These are phyloP conservation scores for Phytophthora colocasiae DNA, from an alignment of 352 stramenopile species.

Conservation along the genomic window DNA sequence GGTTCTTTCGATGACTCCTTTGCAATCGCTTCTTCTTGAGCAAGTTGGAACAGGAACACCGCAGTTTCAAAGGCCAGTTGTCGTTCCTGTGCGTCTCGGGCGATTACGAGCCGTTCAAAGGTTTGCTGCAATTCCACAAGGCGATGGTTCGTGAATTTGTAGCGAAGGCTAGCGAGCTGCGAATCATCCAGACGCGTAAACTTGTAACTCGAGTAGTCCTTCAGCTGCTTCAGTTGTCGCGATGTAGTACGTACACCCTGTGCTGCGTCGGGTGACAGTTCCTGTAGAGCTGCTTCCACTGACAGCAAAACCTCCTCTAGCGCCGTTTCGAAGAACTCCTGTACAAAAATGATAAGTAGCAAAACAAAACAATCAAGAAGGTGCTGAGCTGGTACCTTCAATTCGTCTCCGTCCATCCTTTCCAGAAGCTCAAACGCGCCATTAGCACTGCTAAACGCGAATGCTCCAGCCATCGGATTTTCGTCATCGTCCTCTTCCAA, in stretches of 20 bases:
- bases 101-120: constrained; percentile 73
- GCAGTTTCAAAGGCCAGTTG: constrained; percentile 63
- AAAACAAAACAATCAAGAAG: background rate
- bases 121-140: constrained; percentile 71
- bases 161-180: constrained; percentile 43
- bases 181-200: constrained; percentile 63
- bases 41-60: constrained; percentile 74
- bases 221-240: constrained; percentile 58
- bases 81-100: constrained; percentile 53
- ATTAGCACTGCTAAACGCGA: constrained; percentile 66
- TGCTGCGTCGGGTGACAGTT: constrained; percentile 59
- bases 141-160: constrained; percentile 67
- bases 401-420: constrained; percentile 71
- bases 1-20: constrained; percentile 17
- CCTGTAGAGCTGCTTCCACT: constrained; percentile 59
- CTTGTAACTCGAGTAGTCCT: constrained; percentile 51
- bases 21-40: constrained; percentile 46
- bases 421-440: constrained; percentile 72
- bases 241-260: constrained; percentile 54
- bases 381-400: constrained; percentile 50
- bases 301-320: constrained; percentile 68
- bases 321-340: constrained; percentile 78
- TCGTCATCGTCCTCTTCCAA: constrained; percentile 40
- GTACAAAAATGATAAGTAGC: constrained; percentile 1
- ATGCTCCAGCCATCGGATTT: constrained; percentile 55